phyloP scores from a whole-genome alignment of 257 asterid genomes.

The Plantago ovata region DNA sequence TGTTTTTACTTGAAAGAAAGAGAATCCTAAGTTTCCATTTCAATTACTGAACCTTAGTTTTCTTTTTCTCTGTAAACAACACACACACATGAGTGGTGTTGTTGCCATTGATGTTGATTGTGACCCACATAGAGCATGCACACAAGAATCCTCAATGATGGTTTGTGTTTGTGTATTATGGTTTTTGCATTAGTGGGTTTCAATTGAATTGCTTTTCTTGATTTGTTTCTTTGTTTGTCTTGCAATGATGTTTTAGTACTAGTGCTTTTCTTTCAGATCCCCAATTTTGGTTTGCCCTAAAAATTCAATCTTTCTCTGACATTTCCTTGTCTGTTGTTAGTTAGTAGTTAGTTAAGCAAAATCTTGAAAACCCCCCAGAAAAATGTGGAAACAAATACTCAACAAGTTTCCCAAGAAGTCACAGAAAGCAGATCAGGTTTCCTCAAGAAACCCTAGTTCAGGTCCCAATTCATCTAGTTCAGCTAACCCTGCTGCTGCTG shows the following conservation, averaged over 20 bases:
- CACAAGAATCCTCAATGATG: slow-evolving; percentile 6
- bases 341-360: slow-evolving; percentile 4
- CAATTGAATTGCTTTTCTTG: slow-evolving; percentile 11
- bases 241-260: slow-evolving; percentile 20
- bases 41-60: slow-evolving; percentile 11
- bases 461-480: slow-evolving; percentile 30
- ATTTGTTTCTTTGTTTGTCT: slow-evolving; percentile 8
- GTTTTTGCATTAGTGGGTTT: slow-evolving; percentile 24
- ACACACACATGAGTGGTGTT: slow-evolving; percentile 20
- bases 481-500: slow-evolving; percentile 31
- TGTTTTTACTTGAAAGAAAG: slow-evolving; percentile 4
- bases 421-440: slow-evolving; percentile 42
- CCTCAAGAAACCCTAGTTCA: slow-evolving; percentile 34
- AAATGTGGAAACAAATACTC: slow-evolving; percentile 80
- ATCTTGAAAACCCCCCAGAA: slow-evolving; percentile 19
- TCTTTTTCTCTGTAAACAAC: slow-evolving; percentile 8
- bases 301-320: slow-evolving; percentile 11
- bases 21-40: slow-evolving; percentile 31
- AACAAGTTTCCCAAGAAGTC: slow-evolving; percentile 69
- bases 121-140: slow-evolving; percentile 16
- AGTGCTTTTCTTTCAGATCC: slow-evolving; percentile 32
- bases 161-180: slow-evolving; percentile 21
- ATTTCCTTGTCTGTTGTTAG: slow-evolving; percentile 12
- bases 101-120: slow-evolving; percentile 5
- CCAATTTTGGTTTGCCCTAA: slow-evolving; percentile 20